phyloP scores from a whole-genome alignment of 345 rosid species.

The Linum trigynum region DNA sequence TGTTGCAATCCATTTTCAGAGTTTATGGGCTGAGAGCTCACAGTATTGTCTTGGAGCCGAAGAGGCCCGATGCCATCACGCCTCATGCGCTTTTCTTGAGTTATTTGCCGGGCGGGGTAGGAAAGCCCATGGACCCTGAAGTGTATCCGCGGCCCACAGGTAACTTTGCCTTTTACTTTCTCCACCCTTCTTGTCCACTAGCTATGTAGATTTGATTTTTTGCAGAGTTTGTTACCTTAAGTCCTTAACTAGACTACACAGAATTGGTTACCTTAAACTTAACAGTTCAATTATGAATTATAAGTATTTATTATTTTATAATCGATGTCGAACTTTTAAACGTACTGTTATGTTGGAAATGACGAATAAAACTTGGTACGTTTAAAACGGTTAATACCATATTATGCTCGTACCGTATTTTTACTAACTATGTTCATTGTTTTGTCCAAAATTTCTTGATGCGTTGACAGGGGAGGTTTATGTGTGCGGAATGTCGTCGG shows the following conservation, averaged over 20 bases:
- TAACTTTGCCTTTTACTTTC: conserved; percentile 9
- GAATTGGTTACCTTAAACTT: too few species aligned
- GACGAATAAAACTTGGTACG: too few species aligned
- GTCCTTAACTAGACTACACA: too few species aligned
- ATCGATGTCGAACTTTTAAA: too few species aligned
- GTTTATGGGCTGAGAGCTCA: conserved; percentile 76
- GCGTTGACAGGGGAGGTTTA: conserved; percentile 66
- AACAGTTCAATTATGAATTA: too few species aligned
- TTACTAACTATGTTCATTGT: neutral
- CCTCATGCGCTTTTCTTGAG: conserved; percentile 65
- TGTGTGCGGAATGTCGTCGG: conserved; percentile 75
- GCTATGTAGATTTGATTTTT: neutral
- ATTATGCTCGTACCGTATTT: neutral
- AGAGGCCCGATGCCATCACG: conserved; percentile 43
- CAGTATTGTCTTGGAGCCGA: conserved; percentile 68
- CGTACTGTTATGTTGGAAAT: too few species aligned
- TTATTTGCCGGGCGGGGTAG: conserved; percentile 40
- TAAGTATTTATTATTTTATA: too few species aligned
- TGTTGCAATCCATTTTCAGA: conserved; percentile 49
- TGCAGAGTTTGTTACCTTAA: neutral
- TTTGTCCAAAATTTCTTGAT: neutral
- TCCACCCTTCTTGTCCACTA: neutral
- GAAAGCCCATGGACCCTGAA: conserved; percentile 61
- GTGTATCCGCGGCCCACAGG: conserved; percentile 81
- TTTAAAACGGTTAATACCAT: too few species aligned